Evolutionary conservation across 1,139 yeast genomes (phyloP).

Genomic region (Kodamaea sp.): DNA sequence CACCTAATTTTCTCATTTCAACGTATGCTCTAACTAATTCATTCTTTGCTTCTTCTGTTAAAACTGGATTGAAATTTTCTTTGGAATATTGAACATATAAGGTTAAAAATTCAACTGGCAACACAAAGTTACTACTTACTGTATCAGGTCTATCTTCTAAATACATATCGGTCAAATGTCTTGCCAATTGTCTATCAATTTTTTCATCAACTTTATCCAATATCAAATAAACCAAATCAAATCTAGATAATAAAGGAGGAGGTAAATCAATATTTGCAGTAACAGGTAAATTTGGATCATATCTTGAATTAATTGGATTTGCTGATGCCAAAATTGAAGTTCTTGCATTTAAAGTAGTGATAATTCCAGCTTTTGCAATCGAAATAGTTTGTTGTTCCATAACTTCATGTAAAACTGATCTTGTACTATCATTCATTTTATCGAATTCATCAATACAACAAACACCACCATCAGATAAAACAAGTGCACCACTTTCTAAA

Average conservation of each 20-base stretch:
- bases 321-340: slow-evolving; percentile 96
- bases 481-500: slow-evolving; percentile 94
- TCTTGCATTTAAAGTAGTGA: slow-evolving; percentile 93
- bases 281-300: slow-evolving; percentile 89
- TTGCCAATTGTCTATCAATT: slow-evolving; percentile 80
- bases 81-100: slow-evolving; percentile 89
- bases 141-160: slow-evolving; percentile 81
- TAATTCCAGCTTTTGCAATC: slow-evolving; percentile 96
- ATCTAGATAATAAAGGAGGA: slow-evolving; percentile 91
- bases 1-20: slow-evolving; percentile 91
- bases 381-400: slow-evolving; percentile 99
- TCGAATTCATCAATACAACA: slow-evolving; percentile 99
- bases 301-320: slow-evolving; percentile 94
- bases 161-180: slow-evolving; percentile 88
- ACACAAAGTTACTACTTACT: slow-evolving; percentile 60
- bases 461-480: slow-evolving; percentile 95
- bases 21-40: slow-evolving; percentile 90
- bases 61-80: slow-evolving; percentile 70
- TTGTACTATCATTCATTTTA: slow-evolving; percentile 91
- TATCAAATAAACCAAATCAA: slow-evolving; percentile 88
- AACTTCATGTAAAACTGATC: slow-evolving; percentile 95
- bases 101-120: slow-evolving; percentile 86
- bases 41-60: slow-evolving; percentile 75
- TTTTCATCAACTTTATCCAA: slow-evolving; percentile 89
- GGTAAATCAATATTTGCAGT: slow-evolving; percentile 94